A percentile compares a stretch with the other conserved stretches of the same genome.
Conservation (phyloP, 1,284 basidiomycete species). For the Moesziomyces parantarcticus region DNA sequence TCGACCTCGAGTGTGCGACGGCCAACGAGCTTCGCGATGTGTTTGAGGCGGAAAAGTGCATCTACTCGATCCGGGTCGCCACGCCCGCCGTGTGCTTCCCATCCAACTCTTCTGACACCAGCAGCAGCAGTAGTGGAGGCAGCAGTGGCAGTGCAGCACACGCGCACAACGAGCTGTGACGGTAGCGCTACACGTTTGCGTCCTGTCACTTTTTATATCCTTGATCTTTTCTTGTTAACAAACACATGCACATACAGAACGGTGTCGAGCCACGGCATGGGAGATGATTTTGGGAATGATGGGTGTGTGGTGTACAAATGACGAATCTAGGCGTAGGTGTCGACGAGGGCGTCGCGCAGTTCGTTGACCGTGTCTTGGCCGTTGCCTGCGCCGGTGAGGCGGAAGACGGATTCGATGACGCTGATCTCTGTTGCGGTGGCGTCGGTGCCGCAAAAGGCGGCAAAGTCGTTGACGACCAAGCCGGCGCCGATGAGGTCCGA, state of each 20-base stretch:
- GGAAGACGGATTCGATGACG: conserved; percentile 97
- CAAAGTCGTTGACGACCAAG: conserved; percentile 98
- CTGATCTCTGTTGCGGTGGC: conserved; percentile 96
- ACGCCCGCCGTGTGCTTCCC: conserved; percentile 84
- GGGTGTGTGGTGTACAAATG: not conserved
- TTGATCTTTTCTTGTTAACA: not conserved
- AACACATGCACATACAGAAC: too few relatives aligned
- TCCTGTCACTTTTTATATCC: not conserved
- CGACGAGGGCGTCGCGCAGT: conserved; percentile 65
- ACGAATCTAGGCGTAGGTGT: conserved; percentile 60
- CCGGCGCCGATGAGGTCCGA: conserved; percentile 98
- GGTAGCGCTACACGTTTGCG: not conserved
- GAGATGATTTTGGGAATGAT: not conserved
- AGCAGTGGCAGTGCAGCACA: not conserved
- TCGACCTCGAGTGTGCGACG: conserved; percentile 84
- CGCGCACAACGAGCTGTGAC: conserved; percentile 25
- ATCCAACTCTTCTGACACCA: not conserved
- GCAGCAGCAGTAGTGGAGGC: conserved; percentile 3
- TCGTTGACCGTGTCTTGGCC: conserved; percentile 60
- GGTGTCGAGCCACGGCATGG: too few relatives aligned
- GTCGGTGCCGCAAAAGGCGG: conserved; percentile 77
- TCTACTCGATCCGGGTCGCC: conserved; percentile 88
- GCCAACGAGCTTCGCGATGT: conserved; percentile 86
- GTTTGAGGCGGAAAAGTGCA: conserved; percentile 91
- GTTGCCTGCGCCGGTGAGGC: conserved; percentile 51